Base-by-base conservation (phyloP, 139 green algal genomes). In the Marvania coccoides region DNA sequence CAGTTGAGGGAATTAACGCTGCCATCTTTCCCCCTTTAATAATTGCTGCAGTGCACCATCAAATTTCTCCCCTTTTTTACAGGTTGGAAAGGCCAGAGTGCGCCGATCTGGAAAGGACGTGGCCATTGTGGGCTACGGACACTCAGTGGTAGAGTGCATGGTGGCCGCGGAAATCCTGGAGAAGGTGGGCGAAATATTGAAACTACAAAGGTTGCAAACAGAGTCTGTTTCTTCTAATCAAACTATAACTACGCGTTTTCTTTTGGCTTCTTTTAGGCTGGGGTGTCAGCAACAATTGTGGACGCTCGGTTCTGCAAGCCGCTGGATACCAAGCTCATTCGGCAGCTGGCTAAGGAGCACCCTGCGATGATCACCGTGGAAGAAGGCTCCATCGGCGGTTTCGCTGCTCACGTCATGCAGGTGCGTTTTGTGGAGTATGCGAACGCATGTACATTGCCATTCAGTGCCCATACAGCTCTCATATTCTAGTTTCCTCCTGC, bases 251-350 rank as follows among this genome's bases (percentile, higher is more conserved):
- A n/a, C n/a, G n/a, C n/a, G n/a, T n/a, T n/a, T n/a, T n/a, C n/a
- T n/a, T n/a, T n/a, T n/a, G n/a, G n/a, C n/a, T n/a, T n/a, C n/a
- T n/a, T n/a, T n/a, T n/a, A 88, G 47, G 68, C 77, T 13, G 91
- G 90, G 37, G 80, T 99, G 19, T 85, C 61, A 23, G 80, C 85
- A 26, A 98, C 93, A 0, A 91, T 98, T 0, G 81, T 91, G 36
- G 93, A 98, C 74, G 91, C 91, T 15, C 83, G 94, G 36, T 99
- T 98, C 80, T 98, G 93, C 90, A 99, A 99, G 82, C 95, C 95
- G 6, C 84, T 99, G 36, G 94, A 99, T 80, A 88, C 73, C 0
- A 59, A 77, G 35, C 77, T 98, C 28, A 46, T 95, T 10, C 54
- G 70, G 8, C 51, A 68, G 47, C 55, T 91, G 36, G 91, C 84